Conservation (phyloP, 2,329 filamentous ascomycete genomes). For the Phymatotrichopsis omnivora region DNA sequence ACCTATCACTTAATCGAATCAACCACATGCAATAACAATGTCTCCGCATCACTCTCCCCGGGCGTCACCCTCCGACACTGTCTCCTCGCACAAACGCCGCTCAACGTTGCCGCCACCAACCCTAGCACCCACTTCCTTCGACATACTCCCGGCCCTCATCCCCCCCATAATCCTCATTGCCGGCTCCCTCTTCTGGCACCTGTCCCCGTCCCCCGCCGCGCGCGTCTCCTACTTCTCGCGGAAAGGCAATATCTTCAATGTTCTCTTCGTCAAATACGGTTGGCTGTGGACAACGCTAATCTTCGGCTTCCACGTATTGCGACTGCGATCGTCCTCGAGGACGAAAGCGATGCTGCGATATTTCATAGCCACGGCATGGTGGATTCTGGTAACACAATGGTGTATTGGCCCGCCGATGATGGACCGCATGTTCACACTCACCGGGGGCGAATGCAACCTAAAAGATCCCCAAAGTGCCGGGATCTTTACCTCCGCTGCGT, state of each 20-base stretch:
- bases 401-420: conserved; percentile 86
- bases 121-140: not conserved
- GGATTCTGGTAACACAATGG: conserved; percentile 90
- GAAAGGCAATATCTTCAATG: conserved; percentile 87
- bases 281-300: conserved; percentile 83
- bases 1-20: too few relatives aligned
- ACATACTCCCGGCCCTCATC: conserved; percentile 48
- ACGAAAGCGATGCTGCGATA: conserved; percentile 58
- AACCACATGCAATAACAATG: too few relatives aligned
- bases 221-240: conserved; percentile 83
- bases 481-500: conserved; percentile 64
- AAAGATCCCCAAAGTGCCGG: conserved; percentile 41
- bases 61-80: conserved; percentile 1
- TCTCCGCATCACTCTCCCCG: not conserved
- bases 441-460: conserved; percentile 70
- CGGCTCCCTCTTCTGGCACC: conserved; percentile 66
- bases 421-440: conserved; percentile 79
- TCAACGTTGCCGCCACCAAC: not conserved
- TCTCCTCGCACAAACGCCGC: not conserved
- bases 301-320: conserved; percentile 58
- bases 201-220: conserved; percentile 58
- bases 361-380: conserved; percentile 60
- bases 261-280: conserved; percentile 86
- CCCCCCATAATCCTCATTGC: conserved; percentile 73
- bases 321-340: conserved; percentile 46